phyloP scores from a whole-genome alignment of 75 land plant species.

The Sequoiadendron giganteum region DNA sequence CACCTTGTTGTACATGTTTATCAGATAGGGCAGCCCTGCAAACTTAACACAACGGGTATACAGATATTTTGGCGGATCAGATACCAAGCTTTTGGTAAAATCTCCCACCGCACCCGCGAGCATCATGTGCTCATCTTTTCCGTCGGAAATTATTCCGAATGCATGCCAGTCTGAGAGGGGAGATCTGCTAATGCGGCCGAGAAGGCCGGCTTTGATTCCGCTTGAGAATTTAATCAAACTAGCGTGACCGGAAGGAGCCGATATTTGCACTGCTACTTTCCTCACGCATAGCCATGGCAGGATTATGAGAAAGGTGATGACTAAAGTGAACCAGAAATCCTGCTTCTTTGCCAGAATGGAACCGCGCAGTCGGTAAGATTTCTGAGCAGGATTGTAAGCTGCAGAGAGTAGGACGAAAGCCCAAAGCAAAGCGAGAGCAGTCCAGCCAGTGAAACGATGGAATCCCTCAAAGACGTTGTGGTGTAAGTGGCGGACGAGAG shows the following conservation, averaged over 20 bases:
- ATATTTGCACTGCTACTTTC: constrained; percentile 31
- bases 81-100: constrained; percentile 49
- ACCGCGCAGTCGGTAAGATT: constrained; percentile 21
- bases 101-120: constrained; percentile 70
- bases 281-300: constrained; percentile 50
- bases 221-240: constrained; percentile 49
- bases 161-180: constrained; percentile 71
- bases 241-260: constrained; percentile 44
- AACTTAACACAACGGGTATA: constrained; percentile 53
- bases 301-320: constrained; percentile 47
- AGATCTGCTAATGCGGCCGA: constrained; percentile 49
- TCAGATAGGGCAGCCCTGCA: constrained; percentile 54
- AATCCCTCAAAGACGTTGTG: constrained; percentile 55
- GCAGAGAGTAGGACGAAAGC: constrained; percentile 36
- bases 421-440: constrained; percentile 53
- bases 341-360: constrained; percentile 20
- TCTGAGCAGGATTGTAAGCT: constrained; percentile 30
- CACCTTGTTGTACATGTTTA: constrained; percentile 46
- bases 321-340: constrained; percentile 53
- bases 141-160: constrained; percentile 59
- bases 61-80: constrained; percentile 51
- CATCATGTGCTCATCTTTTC: constrained; percentile 52
- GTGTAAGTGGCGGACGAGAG: constrained; percentile 62
- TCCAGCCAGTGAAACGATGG: constrained; percentile 61
- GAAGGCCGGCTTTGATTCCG: constrained; percentile 39